Conservation (phyloP, 75 land plant species). For the Selaginella moellendorffii region DNA sequence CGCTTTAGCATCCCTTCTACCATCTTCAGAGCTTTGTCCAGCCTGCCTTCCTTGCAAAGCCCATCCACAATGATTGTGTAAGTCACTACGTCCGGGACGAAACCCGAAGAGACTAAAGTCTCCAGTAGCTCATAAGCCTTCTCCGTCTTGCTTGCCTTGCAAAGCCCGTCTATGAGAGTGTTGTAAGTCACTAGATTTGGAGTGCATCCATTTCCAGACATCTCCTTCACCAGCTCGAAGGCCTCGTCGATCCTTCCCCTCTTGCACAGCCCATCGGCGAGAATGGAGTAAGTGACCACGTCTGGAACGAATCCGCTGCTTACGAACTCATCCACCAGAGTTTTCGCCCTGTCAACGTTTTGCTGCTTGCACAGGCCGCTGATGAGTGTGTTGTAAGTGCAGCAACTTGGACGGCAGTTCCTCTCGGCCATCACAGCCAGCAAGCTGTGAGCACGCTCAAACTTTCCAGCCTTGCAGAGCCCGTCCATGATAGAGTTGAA, state of each 20-base stretch:
- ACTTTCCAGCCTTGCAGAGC: slow-evolving; percentile 34
- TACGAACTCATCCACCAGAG: slow-evolving; percentile 20
- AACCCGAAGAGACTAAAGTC: background rate
- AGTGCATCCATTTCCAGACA: background rate
- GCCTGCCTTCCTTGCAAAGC: background rate
- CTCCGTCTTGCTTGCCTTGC: background rate
- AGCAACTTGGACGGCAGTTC: slow-evolving; percentile 20
- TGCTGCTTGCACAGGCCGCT: slow-evolving; percentile 28
- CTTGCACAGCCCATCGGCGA: slow-evolving; percentile 23
- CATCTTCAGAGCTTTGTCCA: background rate
- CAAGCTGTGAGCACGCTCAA: too few relatives aligned
- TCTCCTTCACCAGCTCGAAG: background rate
- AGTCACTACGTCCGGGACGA: background rate
- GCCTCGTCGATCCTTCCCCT: background rate
- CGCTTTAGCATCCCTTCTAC: background rate
- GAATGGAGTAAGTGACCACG: slow-evolving; percentile 23
- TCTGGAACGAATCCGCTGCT: slow-evolving; percentile 27
- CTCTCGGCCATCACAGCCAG: slow-evolving; percentile 7
- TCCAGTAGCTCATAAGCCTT: background rate
- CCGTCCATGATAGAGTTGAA: slow-evolving; percentile 42
- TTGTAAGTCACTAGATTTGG: background rate
- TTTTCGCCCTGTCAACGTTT: slow-evolving; percentile 19
- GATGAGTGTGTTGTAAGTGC: slow-evolving; percentile 29
- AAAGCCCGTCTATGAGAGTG: background rate
- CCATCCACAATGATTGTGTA: background rate